Percentiles rank a stretch among this genome's conserved stretches.
These are phyloP conservation scores for Chaetomium olivaceum DNA, from an alignment of 2,329 filamentous ascomycete species.

Conservation along the genomic window DNA sequence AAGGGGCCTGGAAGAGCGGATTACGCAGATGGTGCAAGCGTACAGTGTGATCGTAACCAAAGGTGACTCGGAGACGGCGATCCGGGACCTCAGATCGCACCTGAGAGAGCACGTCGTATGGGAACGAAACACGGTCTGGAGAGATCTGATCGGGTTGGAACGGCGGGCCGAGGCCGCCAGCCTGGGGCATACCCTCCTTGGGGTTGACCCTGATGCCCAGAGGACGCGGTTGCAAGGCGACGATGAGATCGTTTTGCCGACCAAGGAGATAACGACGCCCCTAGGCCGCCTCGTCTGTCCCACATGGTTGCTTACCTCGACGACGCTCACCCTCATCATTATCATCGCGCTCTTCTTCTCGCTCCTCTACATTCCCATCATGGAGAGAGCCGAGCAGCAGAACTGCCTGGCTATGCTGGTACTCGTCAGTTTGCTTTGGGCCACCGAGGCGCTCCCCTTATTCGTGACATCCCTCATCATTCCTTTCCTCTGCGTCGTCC, in stretches of 20 bases:
- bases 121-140: conserved; percentile 98
- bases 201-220: conserved; percentile 66
- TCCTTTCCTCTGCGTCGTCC: conserved; percentile 85
- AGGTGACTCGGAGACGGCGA: conserved; percentile 74
- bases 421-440: conserved; percentile 93
- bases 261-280: conserved; percentile 75
- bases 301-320: conserved; percentile 78
- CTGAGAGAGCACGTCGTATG: conserved; percentile 96
- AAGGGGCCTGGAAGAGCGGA: conserved; percentile 67
- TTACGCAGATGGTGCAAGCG: conserved; percentile 71
- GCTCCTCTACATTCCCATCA: conserved; percentile 75
- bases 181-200: conserved; percentile 81
- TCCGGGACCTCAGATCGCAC: conserved; percentile 83
- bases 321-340: conserved; percentile 72
- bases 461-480: conserved; percentile 95
- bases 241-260: conserved; percentile 61
- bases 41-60: conserved; percentile 83
- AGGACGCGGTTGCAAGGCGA: conserved; percentile 81
- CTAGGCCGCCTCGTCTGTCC: conserved; percentile 76
- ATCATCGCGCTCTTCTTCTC: conserved; percentile 73
- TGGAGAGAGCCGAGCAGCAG: conserved; percentile 86
- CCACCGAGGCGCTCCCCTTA: conserved; percentile 93
- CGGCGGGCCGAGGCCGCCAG: conserved; percentile 92
- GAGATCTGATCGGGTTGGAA: conserved; percentile 98
- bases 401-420: conserved; percentile 93